Conservation (phyloP, 768 basidiomycete genomes). For the Pisolithus sp. region DNA sequence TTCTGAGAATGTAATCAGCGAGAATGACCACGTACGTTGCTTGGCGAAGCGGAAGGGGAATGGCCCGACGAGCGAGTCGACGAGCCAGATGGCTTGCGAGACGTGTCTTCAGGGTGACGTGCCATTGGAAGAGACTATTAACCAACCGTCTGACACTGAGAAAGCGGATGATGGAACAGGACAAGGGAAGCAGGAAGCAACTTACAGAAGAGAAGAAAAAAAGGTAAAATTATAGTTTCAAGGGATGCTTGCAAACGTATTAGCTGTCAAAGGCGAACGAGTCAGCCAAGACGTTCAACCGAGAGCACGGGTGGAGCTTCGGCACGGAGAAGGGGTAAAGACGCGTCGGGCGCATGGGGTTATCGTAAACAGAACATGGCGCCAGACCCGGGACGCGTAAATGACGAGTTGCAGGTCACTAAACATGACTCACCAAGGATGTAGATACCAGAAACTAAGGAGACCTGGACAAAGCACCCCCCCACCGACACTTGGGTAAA, state of each 20-base stretch:
- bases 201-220: slow-evolving; percentile 24
- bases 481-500: slow-evolving; percentile 12
- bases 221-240: slow-evolving; percentile 29
- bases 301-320: slow-evolving; percentile 14
- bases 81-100: slow-evolving; percentile 65
- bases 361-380: slow-evolving; percentile 31
- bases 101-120: slow-evolving; percentile 36
- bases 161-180: slow-evolving; percentile 13
- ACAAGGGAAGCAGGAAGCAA: slow-evolving; percentile 6
- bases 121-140: slow-evolving; percentile 21
- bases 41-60: slow-evolving; percentile 57
- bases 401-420: slow-evolving; percentile 7
- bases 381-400: slow-evolving; percentile 23
- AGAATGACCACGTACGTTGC: slow-evolving; percentile 39
- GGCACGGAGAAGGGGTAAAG: slow-evolving; percentile 21
- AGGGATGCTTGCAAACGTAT: slow-evolving; percentile 27
- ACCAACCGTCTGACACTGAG: slow-evolving; percentile 24
- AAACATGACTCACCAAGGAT: slow-evolving; percentile 24
- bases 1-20: background rate
- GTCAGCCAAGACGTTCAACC: slow-evolving; percentile 21
- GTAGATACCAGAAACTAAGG: slow-evolving; percentile 23
- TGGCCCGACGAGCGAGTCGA: slow-evolving; percentile 59
- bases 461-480: slow-evolving; percentile 8
- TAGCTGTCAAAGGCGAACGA: slow-evolving; percentile 25
- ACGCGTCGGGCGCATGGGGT: slow-evolving; percentile 22